phyloP scores from a whole-genome alignment of 805 yeast genomes.

The Metschnikowia arizonensis region DNA sequence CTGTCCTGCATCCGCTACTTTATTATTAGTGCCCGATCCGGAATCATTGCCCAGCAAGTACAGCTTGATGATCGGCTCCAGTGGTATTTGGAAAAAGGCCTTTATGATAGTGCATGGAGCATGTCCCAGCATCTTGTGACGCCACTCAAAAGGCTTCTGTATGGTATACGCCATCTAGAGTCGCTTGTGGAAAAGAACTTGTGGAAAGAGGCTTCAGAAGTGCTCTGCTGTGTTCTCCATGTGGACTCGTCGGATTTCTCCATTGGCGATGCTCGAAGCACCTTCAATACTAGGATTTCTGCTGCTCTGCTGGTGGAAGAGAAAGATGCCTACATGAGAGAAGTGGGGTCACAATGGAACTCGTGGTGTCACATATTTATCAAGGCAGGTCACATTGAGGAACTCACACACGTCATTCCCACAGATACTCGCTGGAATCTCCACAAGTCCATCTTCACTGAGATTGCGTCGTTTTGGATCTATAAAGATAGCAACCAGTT shows the following conservation, averaged over 20 bases:
- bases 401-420: conserved; percentile 58
- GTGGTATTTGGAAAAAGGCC: conserved; percentile 61
- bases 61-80: conserved; percentile 62
- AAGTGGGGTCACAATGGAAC: conserved; percentile 52
- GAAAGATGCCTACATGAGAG: conserved; percentile 20
- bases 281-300: conserved; percentile 19
- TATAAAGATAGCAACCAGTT: conserved; percentile 28
- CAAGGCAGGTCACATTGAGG: conserved; percentile 41
- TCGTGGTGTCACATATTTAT: conserved; percentile 55
- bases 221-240: conserved; percentile 32
- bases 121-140: conserved; percentile 58
- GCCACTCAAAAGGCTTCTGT: conserved; percentile 46
- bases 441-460: conserved; percentile 23
- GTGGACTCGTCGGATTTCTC: conserved; percentile 22
- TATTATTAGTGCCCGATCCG: conserved; percentile 77
- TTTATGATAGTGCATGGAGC: conserved; percentile 71
- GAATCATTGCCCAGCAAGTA: conserved; percentile 69
- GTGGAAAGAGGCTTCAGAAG: conserved; percentile 56
- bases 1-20: conserved; percentile 46
- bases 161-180: conserved; percentile 58
- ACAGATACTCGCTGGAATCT: conserved; percentile 32
- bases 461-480: conserved; percentile 51
- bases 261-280: conserved; percentile 31
- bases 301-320: conserved; percentile 15
- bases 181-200: conserved; percentile 36